Evolutionary conservation across 805 yeast species (phyloP), one percentile per base, ranked within the genome.

Genomic region (Ogataea naganishii): DNA sequence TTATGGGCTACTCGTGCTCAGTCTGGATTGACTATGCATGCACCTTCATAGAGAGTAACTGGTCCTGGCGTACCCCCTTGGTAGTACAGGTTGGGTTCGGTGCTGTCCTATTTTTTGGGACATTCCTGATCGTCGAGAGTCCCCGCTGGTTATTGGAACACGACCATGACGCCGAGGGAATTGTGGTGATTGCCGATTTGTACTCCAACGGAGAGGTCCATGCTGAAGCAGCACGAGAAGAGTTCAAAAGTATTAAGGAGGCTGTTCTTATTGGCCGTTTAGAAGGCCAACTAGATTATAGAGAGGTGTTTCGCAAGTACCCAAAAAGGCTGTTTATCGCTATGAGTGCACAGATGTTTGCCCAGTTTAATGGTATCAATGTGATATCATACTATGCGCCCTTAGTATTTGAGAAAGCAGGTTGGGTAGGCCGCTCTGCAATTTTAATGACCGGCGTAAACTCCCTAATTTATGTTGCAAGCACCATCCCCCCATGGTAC

Each of bases 371-470:
- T 52, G 96, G 96, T 45, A 88, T 86, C 55, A 88, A 86, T 49
- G 89, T 88, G 30, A 83, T 88, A 32, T 78, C 94, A 1, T 88
- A 88, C 56, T 86, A 86, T 58, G 95, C 96, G 2, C 95, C 96
- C 2, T 60, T 88, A 55, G 94, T 86, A 27, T 88, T 86, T 55
- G 96, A 88, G 52, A 82, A 82, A 43, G 96, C 96, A 3, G 96
- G 96, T 17, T 88, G 96, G 95, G 56, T 68, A 6, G 96, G 96
- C 16, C 64, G 94, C 36, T 72, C 75, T 40, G 95, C 96, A 3
- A 74, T 86, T 38, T 66, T 85, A 39, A 82, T 86, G 94, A 84
- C 96, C 0, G 96, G 96, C 14, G 66, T 82, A 34, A 79, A 80
- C 43, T 67, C 75, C 5, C 37, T 79, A 9, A 60, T 78, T 20